Evolutionary conservation across 1,139 yeast genomes (phyloP), one percentile per base, ranked within the genome.

Genomic region (Zygoascus meyerae): DNA sequence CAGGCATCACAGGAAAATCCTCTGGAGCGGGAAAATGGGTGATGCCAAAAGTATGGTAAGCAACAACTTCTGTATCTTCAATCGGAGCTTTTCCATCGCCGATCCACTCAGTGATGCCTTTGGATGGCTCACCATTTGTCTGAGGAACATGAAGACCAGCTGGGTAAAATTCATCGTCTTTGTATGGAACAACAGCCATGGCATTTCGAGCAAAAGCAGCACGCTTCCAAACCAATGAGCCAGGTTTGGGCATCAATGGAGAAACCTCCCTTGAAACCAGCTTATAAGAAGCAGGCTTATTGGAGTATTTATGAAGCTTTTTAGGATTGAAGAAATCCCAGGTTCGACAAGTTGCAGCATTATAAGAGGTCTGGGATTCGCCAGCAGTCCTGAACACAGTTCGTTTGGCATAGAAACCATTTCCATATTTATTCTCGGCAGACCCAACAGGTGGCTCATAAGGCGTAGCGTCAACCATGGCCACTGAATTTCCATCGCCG

Each of bases 1-100:
- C 83, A 44, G 94, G 94, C 94, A 84, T 84, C 56, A 85, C 78
- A 51, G 94, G 92, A 81, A 83, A 85, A 68, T 84, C 95, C 70
- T 84, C 94, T 52, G 94, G 92, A 10, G 90, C 81, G 52, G 95
- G 95, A 77, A 83, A 81, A 63, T 84, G 95, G 38, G 92, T 81
- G 55, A 84, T 77, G 60, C 94, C 94, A 62, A 84, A 84, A 33
- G 90, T 83, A 66, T 83, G 92, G 79, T 81, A 85, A n/a, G 48
- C 48, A 11, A 49, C 83, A 79, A 46, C 82, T 81, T 54, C 67
- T 78, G 58, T 79, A 68, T 65, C 78, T 72, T 63, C 78, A 66
- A 62, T 79, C 4, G 36, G n/a, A 66, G 64, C 52, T 41, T 31
- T 38, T 14, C 48, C 45, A 28, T 46, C 45, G 5, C 43, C 72